phyloP scores from a whole-genome alignment of 1,284 basidiomycete species.

The Uromyces viciae-fabae region DNA sequence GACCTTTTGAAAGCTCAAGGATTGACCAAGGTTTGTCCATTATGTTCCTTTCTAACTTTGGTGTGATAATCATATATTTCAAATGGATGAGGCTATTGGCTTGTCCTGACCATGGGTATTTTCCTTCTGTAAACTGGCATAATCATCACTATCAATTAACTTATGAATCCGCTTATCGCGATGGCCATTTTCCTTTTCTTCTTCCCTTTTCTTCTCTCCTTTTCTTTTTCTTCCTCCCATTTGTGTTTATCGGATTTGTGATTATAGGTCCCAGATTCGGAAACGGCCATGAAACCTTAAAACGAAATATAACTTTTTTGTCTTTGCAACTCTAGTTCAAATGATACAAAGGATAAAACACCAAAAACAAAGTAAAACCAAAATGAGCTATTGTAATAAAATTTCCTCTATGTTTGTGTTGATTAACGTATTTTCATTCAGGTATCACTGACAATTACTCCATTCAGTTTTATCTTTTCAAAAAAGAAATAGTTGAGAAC shows the following conservation, averaged over 20 bases:
- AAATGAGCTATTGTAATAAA: too few relatives aligned
- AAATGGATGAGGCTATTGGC: neutral
- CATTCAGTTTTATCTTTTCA: too few relatives aligned
- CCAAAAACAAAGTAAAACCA: too few relatives aligned
- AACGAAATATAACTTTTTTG: too few relatives aligned
- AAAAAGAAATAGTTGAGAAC: too few relatives aligned
- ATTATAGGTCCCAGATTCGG: conserved; percentile 27
- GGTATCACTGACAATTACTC: too few relatives aligned
- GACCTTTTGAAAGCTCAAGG: conserved; percentile 54
- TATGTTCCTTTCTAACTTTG: neutral
- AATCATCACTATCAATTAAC: neutral
- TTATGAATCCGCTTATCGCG: neutral
- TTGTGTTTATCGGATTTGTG: neutral
- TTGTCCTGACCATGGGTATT: neutral
- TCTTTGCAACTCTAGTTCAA: too few relatives aligned
- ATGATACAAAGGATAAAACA: too few relatives aligned
- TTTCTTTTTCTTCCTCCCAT: neutral
- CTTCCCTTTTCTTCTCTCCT: neutral
- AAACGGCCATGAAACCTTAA: conserved; percentile 32
- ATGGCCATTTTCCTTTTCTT: neutral
- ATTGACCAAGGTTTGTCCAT: conserved; percentile 39
- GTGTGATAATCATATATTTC: neutral
- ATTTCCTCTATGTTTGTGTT: too few relatives aligned
- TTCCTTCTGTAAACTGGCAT: neutral
- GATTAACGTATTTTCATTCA: too few relatives aligned